Conservation (phyloP, 306 rosid genomes). For the Vachellia pachyceras region DNA sequence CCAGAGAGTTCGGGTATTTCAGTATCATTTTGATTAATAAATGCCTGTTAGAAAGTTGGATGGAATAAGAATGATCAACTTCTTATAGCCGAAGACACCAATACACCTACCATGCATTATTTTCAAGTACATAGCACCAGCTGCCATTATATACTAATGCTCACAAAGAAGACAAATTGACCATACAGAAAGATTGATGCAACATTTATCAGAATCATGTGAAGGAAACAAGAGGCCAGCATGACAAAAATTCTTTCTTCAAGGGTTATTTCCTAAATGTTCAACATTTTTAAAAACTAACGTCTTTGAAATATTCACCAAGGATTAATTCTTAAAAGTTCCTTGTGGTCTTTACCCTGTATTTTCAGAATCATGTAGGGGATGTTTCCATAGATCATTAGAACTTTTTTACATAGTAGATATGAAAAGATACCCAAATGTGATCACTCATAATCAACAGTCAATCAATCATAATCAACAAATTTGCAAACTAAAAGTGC, state of each 20-base stretch:
- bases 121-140: neutral
- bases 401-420: neutral
- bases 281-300: neutral
- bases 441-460: neutral
- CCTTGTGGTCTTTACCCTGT: neutral
- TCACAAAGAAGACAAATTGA: neutral
- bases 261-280: neutral
- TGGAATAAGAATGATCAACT: constrained; percentile 34
- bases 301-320: neutral
- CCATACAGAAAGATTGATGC: neutral
- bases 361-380: neutral
- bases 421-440: neutral
- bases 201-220: neutral
- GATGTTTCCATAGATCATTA: neutral
- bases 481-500: neutral
- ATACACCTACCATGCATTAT: neutral
- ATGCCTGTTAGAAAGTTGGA: constrained; percentile 49
- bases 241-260: neutral
- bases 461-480: neutral
- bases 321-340: neutral
- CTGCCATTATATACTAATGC: neutral
- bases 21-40: constrained; percentile 47
- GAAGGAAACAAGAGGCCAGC: neutral
- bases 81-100: constrained; percentile 15
- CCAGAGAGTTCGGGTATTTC: constrained; percentile 49